Percentiles rank a stretch among this genome's conserved stretches.
Evolutionary conservation across 495 filamentous ascomycete genomes (phyloP).

Genomic region (Penicillium goetzii): DNA sequence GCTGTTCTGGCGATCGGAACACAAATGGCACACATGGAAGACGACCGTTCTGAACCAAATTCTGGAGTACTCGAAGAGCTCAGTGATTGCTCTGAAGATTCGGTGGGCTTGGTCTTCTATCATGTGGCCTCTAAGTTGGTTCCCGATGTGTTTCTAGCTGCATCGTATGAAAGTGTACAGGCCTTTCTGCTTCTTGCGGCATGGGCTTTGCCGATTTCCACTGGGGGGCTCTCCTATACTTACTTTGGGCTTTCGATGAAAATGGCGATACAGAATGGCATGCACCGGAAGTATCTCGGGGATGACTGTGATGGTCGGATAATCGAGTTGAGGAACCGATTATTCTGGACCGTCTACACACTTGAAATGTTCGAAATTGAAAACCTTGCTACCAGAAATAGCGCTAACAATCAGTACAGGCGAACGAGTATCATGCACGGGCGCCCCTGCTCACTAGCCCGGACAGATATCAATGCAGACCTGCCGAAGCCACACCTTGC

Average conservation of each 20-base stretch:
- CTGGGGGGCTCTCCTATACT: conserved; percentile 50
- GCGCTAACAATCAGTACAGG: conserved; percentile 11
- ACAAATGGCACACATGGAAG: conserved; percentile 55
- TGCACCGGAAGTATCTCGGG: conserved; percentile 51
- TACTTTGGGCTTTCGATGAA: conserved; percentile 53
- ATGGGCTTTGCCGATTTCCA: conserved; percentile 50
- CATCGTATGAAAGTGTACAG: conserved; percentile 53
- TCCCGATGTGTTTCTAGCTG: conserved; percentile 52
- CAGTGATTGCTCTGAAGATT: conserved; percentile 45
- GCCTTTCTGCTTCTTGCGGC: conserved; percentile 51
- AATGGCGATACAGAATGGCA: conserved; percentile 55
- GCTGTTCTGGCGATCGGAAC: conserved; percentile 53
- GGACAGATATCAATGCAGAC: conserved; percentile 49
- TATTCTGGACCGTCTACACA: conserved; percentile 53
- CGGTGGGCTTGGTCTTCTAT: conserved; percentile 53
- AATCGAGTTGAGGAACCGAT: conserved; percentile 47
- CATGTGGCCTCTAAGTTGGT: conserved; percentile 49
- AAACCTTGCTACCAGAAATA: neutral
- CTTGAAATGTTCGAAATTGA: conserved; percentile 43
- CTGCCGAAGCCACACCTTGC: conserved; percentile 40
- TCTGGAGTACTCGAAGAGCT: conserved; percentile 33
- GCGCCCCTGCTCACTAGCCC: conserved; percentile 43
- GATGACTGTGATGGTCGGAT: conserved; percentile 40
- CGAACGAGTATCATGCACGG: conserved; percentile 49
- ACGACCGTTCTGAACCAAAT: conserved; percentile 31